Evolutionary conservation across 345 rosid species (phyloP), one percentile per base, ranked within the genome.

Genomic region (Arabidopsis arenosa): DNA sequence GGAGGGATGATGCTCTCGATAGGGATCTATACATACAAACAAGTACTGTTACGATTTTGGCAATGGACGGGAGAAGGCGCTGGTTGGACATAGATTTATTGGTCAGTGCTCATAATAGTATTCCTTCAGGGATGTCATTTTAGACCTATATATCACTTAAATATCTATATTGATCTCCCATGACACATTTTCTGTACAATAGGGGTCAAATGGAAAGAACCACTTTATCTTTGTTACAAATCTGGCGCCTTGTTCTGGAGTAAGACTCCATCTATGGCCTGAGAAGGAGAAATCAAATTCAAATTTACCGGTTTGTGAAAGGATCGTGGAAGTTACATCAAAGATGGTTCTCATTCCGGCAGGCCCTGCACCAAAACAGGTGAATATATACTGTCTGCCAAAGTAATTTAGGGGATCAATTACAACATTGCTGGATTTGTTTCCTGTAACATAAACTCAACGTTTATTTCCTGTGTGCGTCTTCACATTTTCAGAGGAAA

Each of bases 11-110:
- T 81, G 89, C 89, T 64, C 93, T 95, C 70, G 99, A 95, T 80
- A 89, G 83, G 90, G 99, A 95, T 84, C 79, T 95, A 36, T 88
- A 89, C 76, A 92, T 95, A 66, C 84, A 87, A 79, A 82, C 93
- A 66, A 84, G 84, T 48, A 90, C 94, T 14, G 86, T 95, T 73
- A 95, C 98, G 33, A 86, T 92, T 81, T 89, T 95, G 89, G 99
- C 99, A 63, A 95, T 95, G 99, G 99, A 95, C 75, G 99, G 99
- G 69, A 92, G 93, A 84, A 85, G 97, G 81, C 87, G 99, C 65
- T 95, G 99, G 99, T 78, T 95, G 81, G 99, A 95, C 85, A 88
- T 92, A 81, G 80, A 85, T 47, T 82, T 86, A 78, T 82, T 90
- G 96, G 99, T 95, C 64, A 83, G 93, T 78, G 64, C 66, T 65